Percentiles rank a stretch among this genome's conserved stretches.
Evolutionary conservation across 768 basidiomycete genomes (phyloP).

Genomic region (Crassisporium funariophilum): DNA sequence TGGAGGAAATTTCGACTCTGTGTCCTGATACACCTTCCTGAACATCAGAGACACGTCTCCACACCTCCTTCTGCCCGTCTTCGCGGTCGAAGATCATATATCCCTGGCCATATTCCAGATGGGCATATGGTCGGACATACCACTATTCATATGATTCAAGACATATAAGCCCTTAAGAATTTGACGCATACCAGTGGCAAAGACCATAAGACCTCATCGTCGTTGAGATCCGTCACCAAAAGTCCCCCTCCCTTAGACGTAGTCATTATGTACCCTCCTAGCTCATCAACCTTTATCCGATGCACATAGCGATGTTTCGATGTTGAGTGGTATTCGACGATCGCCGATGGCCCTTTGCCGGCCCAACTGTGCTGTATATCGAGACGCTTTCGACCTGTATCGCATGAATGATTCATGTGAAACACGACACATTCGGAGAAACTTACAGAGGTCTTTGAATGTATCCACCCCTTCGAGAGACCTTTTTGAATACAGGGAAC

Average conservation of each 20-base stretch:
- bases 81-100: conserved; percentile 70
- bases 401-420: conserved; percentile 2
- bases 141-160: conserved; percentile 29
- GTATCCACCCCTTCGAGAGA: conserved; percentile 37
- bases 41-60: conserved; percentile 50
- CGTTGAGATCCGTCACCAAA: conserved; percentile 55
- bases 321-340: conserved; percentile 32
- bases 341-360: conserved; percentile 49
- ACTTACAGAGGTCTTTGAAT: conserved; percentile 70
- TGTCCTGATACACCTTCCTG: too few relatives aligned
- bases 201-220: conserved; percentile 59
- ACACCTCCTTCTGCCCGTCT: conserved; percentile 66
- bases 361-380: conserved; percentile 49
- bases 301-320: conserved; percentile 51
- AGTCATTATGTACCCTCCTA: conserved; percentile 57
- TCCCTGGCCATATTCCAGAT: conserved; percentile 74
- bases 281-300: conserved; percentile 77
- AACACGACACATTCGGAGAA: conserved; percentile 3
- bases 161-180: not conserved
- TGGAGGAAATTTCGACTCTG: conserved; percentile 8
- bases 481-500: conserved; percentile 32
- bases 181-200: conserved; percentile 48
- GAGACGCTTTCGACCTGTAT: conserved; percentile 45
- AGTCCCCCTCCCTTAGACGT: conserved; percentile 60
- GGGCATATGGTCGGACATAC: conserved; percentile 59